A percentile compares a stretch with the other conserved stretches of the same genome.
Conservation (phyloP, 306 rosid species). For the Prunus salicina region DNA sequence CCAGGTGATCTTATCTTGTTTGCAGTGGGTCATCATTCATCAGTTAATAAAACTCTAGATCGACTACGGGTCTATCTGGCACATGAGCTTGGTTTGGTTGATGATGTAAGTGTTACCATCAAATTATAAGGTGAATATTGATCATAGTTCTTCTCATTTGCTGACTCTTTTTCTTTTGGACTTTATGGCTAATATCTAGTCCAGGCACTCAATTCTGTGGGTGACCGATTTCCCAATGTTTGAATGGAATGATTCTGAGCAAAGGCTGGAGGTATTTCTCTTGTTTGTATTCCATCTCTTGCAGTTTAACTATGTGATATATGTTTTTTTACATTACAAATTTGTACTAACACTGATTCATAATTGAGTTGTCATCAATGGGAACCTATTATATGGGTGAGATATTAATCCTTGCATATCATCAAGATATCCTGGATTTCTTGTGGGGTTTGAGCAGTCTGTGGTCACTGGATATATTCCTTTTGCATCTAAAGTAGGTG, state of each 20-base stretch:
- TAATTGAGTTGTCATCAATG: background rate
- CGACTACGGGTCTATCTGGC: slow-evolving; percentile 76
- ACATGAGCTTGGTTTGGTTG: slow-evolving; percentile 66
- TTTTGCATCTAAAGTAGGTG: background rate
- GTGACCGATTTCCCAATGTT: slow-evolving; percentile 97
- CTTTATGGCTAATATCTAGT: slow-evolving; percentile 43
- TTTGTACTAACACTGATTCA: background rate
- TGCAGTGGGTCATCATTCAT: slow-evolving; percentile 64
- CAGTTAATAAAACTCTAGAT: slow-evolving; percentile 77
- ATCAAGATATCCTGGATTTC: background rate
- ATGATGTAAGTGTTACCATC: slow-evolving; percentile 52
- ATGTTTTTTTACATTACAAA: background rate
- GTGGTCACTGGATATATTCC: too few relatives aligned
- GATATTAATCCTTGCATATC: background rate
- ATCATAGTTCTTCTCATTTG: slow-evolving; percentile 2
- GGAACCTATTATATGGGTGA: background rate
- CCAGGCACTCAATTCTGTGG: slow-evolving; percentile 86
- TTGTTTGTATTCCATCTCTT: slow-evolving; percentile 12
- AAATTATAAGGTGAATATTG: background rate
- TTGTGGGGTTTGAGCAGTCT: too few relatives aligned
- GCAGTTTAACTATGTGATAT: background rate
- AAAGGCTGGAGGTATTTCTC: slow-evolving; percentile 81
- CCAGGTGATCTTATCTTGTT: slow-evolving; percentile 75
- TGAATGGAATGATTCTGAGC: slow-evolving; percentile 92
- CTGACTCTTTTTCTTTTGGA: slow-evolving; percentile 21